Evolutionary conservation across 2,329 filamentous ascomycete species (phyloP).

Genomic region (Phialophora macrospora): DNA sequence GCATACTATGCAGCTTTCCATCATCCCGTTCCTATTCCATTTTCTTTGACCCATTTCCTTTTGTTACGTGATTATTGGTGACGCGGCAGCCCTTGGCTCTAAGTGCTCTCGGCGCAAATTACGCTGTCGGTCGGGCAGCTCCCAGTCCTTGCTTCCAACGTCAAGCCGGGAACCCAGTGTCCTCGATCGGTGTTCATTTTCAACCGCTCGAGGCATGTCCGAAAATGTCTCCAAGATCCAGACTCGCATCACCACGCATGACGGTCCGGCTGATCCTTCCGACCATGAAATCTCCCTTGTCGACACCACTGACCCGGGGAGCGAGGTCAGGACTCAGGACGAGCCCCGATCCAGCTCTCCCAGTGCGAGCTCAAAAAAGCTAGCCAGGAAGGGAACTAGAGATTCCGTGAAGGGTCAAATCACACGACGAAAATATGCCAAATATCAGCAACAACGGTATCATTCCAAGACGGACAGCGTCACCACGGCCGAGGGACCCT

Average conservation of each 20-base stretch:
- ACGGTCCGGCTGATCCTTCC: conserved; percentile 35
- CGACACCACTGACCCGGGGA: conserved; percentile 47
- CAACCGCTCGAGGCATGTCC: conserved; percentile 30
- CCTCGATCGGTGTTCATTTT: neutral
- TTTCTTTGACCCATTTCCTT: neutral
- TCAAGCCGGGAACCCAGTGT: neutral
- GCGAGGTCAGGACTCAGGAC: conserved; percentile 39
- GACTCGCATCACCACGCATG: conserved; percentile 31
- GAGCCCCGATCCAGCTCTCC: conserved; percentile 37
- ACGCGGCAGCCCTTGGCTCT: neutral
- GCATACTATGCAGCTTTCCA: neutral
- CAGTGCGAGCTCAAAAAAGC: conserved; percentile 32
- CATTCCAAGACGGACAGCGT: conserved; percentile 21
- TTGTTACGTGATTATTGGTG: neutral
- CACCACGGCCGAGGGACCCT: conserved; percentile 12
- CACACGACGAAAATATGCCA: conserved; percentile 53
- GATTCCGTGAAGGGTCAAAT: conserved; percentile 48
- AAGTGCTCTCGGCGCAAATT: neutral
- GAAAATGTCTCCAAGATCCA: conserved; percentile 29
- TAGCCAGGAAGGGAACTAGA: conserved; percentile 44
- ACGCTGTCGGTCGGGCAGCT: neutral
- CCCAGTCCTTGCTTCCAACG: neutral
- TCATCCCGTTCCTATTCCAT: neutral
- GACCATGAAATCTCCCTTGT: conserved; percentile 44
- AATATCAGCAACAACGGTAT: conserved; percentile 61